Evolutionary conservation across 2,329 filamentous ascomycete species (phyloP).

Genomic region (Diaporthe sp.): DNA sequence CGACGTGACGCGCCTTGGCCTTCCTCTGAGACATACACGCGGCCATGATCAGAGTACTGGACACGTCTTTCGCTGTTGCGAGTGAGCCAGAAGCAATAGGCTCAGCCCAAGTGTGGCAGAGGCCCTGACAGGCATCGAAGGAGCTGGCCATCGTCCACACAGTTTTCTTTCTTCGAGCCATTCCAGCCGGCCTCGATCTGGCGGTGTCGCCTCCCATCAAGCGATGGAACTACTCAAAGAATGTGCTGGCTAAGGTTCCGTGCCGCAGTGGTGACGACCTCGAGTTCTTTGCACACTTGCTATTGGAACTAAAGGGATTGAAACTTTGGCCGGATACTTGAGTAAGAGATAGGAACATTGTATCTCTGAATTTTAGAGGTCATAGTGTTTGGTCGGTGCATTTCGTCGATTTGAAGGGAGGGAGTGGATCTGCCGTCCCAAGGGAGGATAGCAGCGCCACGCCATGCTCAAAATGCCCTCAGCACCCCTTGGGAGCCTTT

Average conservation of each 20-base stretch:
- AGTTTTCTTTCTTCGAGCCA: background rate
- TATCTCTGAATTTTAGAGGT: background rate
- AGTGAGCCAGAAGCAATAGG: background rate
- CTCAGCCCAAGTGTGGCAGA: background rate
- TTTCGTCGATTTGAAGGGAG: background rate
- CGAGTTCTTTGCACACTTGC: background rate
- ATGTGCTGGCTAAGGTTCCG: background rate
- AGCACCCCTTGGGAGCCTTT: background rate
- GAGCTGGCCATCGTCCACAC: background rate
- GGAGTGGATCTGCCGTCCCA: constrained; percentile 7
- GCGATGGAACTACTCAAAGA: background rate
- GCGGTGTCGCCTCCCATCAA: background rate
- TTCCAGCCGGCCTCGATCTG: background rate
- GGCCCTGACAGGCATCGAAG: background rate
- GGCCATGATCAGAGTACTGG: background rate
- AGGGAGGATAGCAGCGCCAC: background rate
- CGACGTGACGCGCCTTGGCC: background rate
- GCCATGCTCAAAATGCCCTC: background rate
- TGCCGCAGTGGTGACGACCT: background rate
- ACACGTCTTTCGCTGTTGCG: no score
- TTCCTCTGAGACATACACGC: background rate
- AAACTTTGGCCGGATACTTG: background rate
- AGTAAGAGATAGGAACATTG: background rate
- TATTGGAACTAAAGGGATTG: background rate
- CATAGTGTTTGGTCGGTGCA: background rate